These are phyloP conservation scores for Craspedostauros australis DNA, from an alignment of 108 stramenopile genomes.

Conservation along the genomic window DNA sequence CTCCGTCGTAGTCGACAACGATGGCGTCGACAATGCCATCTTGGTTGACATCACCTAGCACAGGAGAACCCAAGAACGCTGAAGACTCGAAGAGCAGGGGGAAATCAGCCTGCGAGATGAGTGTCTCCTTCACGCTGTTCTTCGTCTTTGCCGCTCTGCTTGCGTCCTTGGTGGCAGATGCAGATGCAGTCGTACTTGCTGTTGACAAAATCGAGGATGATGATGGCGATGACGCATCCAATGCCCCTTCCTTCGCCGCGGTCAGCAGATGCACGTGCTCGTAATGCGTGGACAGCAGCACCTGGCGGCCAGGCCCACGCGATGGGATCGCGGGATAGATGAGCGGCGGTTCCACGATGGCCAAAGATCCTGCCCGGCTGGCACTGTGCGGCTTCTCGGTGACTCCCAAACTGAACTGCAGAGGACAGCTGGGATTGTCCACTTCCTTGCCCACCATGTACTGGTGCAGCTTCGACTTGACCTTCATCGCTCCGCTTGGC, in stretches of 20 bases:
- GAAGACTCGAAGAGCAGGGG: conserved; percentile 68
- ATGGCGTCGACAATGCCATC: conserved; percentile 74
- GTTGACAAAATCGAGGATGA: too few relatives aligned
- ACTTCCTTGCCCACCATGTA: background rate
- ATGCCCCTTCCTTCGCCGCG: conserved; percentile 24
- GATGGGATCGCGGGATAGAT: conserved; percentile 69
- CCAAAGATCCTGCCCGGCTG: background rate
- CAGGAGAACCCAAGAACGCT: conserved; percentile 61
- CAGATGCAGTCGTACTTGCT: too few relatives aligned
- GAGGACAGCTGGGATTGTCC: conserved; percentile 42
- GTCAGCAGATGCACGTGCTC: conserved; percentile 77
- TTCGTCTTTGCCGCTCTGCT: background rate
- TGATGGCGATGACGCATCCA: too few relatives aligned
- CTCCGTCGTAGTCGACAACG: conserved; percentile 71
- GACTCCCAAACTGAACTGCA: conserved; percentile 62
- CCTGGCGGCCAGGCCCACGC: conserved; percentile 68
- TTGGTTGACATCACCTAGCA: conserved; percentile 63
- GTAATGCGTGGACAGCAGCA: conserved; percentile 61
- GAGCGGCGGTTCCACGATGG: conserved; percentile 47
- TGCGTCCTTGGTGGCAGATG: background rate
- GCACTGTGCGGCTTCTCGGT: conserved; percentile 33
- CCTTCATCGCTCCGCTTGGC: background rate
- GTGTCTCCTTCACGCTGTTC: conserved; percentile 37
- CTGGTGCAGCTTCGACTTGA: background rate
- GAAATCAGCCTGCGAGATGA: conserved; percentile 65